phyloP scores from a whole-genome alignment of 2,329 filamentous ascomycete genomes.

The Colletotrichum lindemuthianum region DNA sequence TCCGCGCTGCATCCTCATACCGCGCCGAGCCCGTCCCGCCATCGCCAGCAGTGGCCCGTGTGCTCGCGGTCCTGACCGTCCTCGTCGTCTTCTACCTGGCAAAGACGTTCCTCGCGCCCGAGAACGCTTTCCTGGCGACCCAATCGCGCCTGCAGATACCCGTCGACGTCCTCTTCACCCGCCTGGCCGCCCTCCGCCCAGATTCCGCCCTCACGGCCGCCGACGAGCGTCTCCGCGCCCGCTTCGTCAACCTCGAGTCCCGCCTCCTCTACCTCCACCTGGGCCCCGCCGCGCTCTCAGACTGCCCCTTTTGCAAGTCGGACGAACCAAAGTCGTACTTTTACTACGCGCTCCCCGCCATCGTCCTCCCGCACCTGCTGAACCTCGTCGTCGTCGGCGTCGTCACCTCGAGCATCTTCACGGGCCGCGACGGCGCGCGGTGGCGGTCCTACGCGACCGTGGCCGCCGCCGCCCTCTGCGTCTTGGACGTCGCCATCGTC shows the following conservation, averaged over 20 bases:
- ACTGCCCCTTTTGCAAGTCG: conserved; percentile 85
- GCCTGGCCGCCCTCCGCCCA: conserved; percentile 69
- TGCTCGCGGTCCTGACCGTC: conserved; percentile 69
- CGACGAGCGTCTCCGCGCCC: conserved; percentile 74
- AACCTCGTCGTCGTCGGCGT: conserved; percentile 79
- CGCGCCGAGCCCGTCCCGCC: conserved; percentile 63
- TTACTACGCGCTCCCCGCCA: conserved; percentile 79
- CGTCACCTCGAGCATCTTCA: conserved; percentile 75
- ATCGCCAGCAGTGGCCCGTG: conserved; percentile 64
- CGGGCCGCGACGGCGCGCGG: conserved; percentile 68
- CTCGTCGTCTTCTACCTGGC: conserved; percentile 57
- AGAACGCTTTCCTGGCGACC: conserved; percentile 84
- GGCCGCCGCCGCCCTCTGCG: conserved; percentile 65
- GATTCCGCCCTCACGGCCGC: conserved; percentile 56
- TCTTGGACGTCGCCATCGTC: conserved; percentile 73
- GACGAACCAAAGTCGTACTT: conserved; percentile 78
- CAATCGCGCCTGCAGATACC: conserved; percentile 85
- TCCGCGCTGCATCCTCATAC: conserved; percentile 54
- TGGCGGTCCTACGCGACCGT: conserved; percentile 81
- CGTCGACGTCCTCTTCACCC: conserved; percentile 84
- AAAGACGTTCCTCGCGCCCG: conserved; percentile 75
- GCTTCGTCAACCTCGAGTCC: conserved; percentile 76
- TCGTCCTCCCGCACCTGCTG: conserved; percentile 80
- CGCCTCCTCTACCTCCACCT: conserved; percentile 85
- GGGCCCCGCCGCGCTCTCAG: conserved; percentile 77